Evolutionary conservation across 768 basidiomycete genomes (phyloP).

Genomic region (Lyophyllum semitale): DNA sequence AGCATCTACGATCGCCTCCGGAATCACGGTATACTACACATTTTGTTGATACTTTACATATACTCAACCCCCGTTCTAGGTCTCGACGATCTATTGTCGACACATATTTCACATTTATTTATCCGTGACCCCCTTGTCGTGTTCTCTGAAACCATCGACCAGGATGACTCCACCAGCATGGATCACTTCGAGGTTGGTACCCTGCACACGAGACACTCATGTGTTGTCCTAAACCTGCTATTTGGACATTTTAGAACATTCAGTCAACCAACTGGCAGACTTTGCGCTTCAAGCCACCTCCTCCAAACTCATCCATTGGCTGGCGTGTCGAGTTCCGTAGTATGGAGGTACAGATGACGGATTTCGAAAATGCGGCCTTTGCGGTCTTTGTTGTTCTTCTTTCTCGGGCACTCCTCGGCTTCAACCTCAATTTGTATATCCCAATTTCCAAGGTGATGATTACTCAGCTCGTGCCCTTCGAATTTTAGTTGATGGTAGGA

Average conservation of each 20-base stretch:
- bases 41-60: not conserved
- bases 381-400: slow-evolving; percentile 93
- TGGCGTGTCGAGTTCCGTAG: slow-evolving; percentile 99
- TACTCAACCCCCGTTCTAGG: slow-evolving; percentile 44
- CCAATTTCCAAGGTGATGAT: slow-evolving; percentile 87
- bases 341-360: slow-evolving; percentile 99
- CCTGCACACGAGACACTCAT: not conserved
- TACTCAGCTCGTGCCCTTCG: not conserved
- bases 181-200: slow-evolving; percentile 90
- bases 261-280: slow-evolving; percentile 99
- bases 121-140: slow-evolving; percentile 97
- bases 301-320: slow-evolving; percentile 88
- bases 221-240: not conserved
- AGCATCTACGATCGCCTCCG: slow-evolving; percentile 71
- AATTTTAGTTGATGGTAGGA: not conserved
- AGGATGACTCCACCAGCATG: slow-evolving; percentile 83
- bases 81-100: slow-evolving; percentile 83
- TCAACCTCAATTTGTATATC: slow-evolving; percentile 92
- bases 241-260: slow-evolving; percentile 64
- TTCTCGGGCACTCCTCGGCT: slow-evolving; percentile 89
- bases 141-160: slow-evolving; percentile 91
- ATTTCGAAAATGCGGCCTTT: slow-evolving; percentile 98
- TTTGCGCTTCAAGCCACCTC: slow-evolving; percentile 96
- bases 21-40: slow-evolving; percentile 63
- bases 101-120: slow-evolving; percentile 93